Evolutionary conservation across 1,139 yeast species (phyloP).

Genomic region (Sugiyamaella xylanicola): DNA sequence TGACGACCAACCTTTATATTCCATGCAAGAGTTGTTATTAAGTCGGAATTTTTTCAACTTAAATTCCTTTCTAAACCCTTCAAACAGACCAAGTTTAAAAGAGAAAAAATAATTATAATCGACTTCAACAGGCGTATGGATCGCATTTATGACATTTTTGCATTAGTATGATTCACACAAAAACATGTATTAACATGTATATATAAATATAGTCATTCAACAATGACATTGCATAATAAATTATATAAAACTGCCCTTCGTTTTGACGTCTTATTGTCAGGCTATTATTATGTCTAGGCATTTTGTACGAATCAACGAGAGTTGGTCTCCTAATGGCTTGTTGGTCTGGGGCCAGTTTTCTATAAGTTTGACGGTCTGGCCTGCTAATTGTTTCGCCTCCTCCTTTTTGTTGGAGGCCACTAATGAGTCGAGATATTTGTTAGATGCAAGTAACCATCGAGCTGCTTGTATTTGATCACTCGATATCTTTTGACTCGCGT

Average conservation of each 20-base stretch:
- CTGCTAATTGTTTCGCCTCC: conserved; percentile 27
- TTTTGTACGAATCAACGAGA: conserved; percentile 3
- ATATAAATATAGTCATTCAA: conserved; percentile 19
- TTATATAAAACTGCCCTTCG: too few species aligned
- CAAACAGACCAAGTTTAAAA: conserved; percentile 7
- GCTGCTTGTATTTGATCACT: conserved; percentile 11
- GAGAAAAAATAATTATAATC: conserved; percentile 11
- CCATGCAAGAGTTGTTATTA: conserved; percentile 19
- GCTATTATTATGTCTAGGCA: conserved; percentile 9
- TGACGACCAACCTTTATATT: conserved; percentile 11
- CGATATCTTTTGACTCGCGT: neutral
- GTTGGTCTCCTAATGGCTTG: conserved; percentile 5
- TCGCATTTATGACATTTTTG: conserved; percentile 20
- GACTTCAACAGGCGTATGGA: conserved; percentile 24
- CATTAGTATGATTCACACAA: conserved; percentile 20
- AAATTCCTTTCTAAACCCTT: conserved; percentile 8
- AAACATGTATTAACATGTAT: conserved; percentile 16
- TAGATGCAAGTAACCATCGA: conserved; percentile 12
- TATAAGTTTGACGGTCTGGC: conserved; percentile 28
- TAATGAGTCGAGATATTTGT: conserved; percentile 22
- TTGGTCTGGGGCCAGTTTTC: conserved; percentile 16
- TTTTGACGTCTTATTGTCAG: neutral
- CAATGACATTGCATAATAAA: conserved; percentile 19
- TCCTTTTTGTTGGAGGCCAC: conserved; percentile 20
- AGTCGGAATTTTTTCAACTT: conserved; percentile 23